These are phyloP conservation scores for Trametopsis cervina DNA, from an alignment of 768 basidiomycete genomes.

Conservation along the genomic window DNA sequence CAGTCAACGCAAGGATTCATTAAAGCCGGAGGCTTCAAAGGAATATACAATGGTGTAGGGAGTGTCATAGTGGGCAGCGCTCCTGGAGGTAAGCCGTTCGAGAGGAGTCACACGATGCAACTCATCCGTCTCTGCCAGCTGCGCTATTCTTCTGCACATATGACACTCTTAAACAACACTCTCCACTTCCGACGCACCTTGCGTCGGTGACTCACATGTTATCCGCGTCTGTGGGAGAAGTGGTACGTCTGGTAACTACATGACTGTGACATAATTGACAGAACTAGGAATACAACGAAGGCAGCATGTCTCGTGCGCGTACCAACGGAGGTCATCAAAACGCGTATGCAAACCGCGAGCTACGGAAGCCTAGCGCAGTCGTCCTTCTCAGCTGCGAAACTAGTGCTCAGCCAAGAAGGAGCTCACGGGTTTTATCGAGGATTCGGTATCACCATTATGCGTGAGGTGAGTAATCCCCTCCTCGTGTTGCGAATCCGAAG, in stretches of 20 bases:
- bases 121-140: slow-evolving; percentile 41
- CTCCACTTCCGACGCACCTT: slow-evolving; percentile 57
- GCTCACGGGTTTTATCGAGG: slow-evolving; percentile 82
- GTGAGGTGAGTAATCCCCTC: slow-evolving; percentile 39
- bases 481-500: too few species aligned
- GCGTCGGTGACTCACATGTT: slow-evolving; percentile 59
- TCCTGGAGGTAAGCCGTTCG: slow-evolving; percentile 66
- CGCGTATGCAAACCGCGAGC: slow-evolving; percentile 79
- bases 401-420: slow-evolving; percentile 57
- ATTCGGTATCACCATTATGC: slow-evolving; percentile 70
- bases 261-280: background rate
- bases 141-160: slow-evolving; percentile 95
- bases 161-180: slow-evolving; percentile 73
- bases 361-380: slow-evolving; percentile 54
- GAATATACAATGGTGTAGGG: slow-evolving; percentile 90
- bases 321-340: slow-evolving; percentile 95
- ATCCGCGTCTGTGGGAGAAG: slow-evolving; percentile 44
- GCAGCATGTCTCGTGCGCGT: slow-evolving; percentile 90
- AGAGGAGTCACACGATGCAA: background rate
- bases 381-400: slow-evolving; percentile 51
- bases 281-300: slow-evolving; percentile 28
- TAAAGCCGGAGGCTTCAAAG: slow-evolving; percentile 79
- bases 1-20: slow-evolving; percentile 86
- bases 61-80: slow-evolving; percentile 94
- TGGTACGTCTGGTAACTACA: slow-evolving; percentile 35